These are phyloP conservation scores for Kodamaea arcana DNA, from an alignment of 1,139 yeast species.

Conservation along the genomic window DNA sequence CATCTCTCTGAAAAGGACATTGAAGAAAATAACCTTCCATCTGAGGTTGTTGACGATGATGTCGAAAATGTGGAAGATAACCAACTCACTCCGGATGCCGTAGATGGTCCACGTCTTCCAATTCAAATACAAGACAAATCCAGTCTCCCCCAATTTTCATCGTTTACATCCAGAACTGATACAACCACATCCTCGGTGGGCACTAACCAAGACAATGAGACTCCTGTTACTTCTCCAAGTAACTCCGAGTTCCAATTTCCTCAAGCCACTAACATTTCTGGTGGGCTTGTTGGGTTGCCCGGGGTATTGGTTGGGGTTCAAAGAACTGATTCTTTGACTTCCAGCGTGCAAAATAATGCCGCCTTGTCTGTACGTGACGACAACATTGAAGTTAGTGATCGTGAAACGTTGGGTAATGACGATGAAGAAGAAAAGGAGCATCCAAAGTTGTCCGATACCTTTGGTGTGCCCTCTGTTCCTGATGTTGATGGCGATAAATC, in stretches of 20 bases:
- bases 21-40: neutral
- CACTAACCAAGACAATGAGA: slow-evolving; percentile 40
- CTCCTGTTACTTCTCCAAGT: slow-evolving; percentile 57
- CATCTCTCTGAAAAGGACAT: neutral
- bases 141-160: slow-evolving; percentile 3
- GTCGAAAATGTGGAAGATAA: neutral
- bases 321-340: slow-evolving; percentile 75
- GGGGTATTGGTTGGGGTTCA: slow-evolving; percentile 46
- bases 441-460: slow-evolving; percentile 16
- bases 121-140: neutral
- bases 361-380: slow-evolving; percentile 86
- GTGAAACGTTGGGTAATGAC: slow-evolving; percentile 45
- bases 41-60: neutral
- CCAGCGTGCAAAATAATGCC: slow-evolving; percentile 89
- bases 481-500: slow-evolving; percentile 36
- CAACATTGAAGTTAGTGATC: slow-evolving; percentile 54
- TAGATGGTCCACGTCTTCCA: neutral
- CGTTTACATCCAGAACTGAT: slow-evolving; percentile 12
- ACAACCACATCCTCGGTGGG: slow-evolving; percentile 33
- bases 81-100: slow-evolving; percentile 5
- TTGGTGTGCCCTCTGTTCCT: slow-evolving; percentile 9
- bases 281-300: slow-evolving; percentile 47
- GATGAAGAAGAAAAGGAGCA: slow-evolving; percentile 11
- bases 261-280: slow-evolving; percentile 39
- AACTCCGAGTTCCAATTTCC: slow-evolving; percentile 52